Evolutionary conservation across 2,329 filamentous ascomycete species (phyloP), one percentile per base, ranked within the genome.

Genomic region (Colletotrichum endophyticum): DNA sequence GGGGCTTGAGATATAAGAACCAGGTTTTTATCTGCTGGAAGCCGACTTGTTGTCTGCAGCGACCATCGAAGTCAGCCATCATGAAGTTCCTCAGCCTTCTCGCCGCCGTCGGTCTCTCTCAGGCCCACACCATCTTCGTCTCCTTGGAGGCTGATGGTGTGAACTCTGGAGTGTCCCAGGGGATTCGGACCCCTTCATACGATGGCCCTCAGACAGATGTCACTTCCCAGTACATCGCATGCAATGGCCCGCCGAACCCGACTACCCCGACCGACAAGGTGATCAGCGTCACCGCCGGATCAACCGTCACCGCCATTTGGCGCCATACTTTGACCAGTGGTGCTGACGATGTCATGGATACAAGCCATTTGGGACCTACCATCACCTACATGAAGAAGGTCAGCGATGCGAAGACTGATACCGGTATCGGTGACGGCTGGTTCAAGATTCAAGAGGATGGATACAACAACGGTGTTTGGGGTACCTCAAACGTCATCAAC

Each of bases 381-480:
- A 84, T 90, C 79, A 88, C 89, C 2, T 91, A 91, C 79, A 84
- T 91, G 36, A 90, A 90, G 80, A 91, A 90, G 80, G 89, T 91
- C n/a, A 83, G 85, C 78, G 84, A 88, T 78, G 89, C 89, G 1
- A 79, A 83, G 5, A 84, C 82, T 1, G 86, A 88, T 73, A 81
- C 81, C 9, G 87, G 87, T 6, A 80, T 86, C 15, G 86, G 86
- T 15, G 79, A 78, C 53, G 87, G 86, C 5, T 88, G 86, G 68
- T 86, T 86, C 82, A 87, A 87, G 81, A 84, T 88, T 75, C 85
- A 87, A 78, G 83, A 87, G 74, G 84, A 85, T 19, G 87, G 88
- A 3, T 84, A 86, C 72, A 83, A 78, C 64, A 84, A 83, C 32
- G 86, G 86, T 30, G 81, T 84, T 36, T 88, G 86, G 84, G 87